These are phyloP conservation scores for Fusarium clavum DNA, from an alignment of 2,329 filamentous ascomycete genomes.

Conservation along the genomic window DNA sequence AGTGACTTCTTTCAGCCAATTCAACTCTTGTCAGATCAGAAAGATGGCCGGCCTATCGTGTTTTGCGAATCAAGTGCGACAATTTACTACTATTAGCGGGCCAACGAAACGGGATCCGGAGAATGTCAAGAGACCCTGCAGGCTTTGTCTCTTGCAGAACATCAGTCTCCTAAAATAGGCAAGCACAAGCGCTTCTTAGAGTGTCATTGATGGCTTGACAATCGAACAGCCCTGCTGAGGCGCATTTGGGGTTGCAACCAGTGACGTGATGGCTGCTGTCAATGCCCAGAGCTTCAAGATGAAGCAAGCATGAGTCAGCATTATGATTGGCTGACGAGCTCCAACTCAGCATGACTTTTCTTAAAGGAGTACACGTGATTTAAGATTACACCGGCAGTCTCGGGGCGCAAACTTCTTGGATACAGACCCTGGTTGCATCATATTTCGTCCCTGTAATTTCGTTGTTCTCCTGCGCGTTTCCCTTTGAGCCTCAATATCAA, in stretches of 20 bases:
- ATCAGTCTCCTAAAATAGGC: conserved; percentile 5
- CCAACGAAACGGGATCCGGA: conserved; percentile 6
- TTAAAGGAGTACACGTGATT: conserved; percentile 25
- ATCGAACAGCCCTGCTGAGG: background rate
- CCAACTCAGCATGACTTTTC: background rate
- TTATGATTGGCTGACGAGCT: conserved; percentile 25
- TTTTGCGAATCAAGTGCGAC: conserved; percentile 12
- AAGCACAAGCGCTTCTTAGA: conserved; percentile 12
- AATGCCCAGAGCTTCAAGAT: background rate
- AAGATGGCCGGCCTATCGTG: conserved; percentile 1
- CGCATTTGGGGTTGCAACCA: conserved; percentile 17
- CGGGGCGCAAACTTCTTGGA: conserved; percentile 32
- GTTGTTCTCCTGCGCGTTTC: conserved; percentile 24
- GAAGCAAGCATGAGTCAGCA: conserved; percentile 8
- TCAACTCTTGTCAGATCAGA: conserved; percentile 17
- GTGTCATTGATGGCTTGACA: background rate
- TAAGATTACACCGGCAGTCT: conserved; percentile 36
- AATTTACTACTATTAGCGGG: conserved; percentile 17
- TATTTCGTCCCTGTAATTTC: conserved; percentile 33
- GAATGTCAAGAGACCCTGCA: conserved; percentile 6
- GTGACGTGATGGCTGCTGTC: conserved; percentile 36
- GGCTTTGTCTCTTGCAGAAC: background rate
- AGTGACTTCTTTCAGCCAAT: conserved; percentile 2
- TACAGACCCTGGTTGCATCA: conserved; percentile 45
- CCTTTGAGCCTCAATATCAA: conserved; percentile 13